Base-by-base conservation (phyloP, 345 rosid species). In the Litchi chinensis region DNA sequence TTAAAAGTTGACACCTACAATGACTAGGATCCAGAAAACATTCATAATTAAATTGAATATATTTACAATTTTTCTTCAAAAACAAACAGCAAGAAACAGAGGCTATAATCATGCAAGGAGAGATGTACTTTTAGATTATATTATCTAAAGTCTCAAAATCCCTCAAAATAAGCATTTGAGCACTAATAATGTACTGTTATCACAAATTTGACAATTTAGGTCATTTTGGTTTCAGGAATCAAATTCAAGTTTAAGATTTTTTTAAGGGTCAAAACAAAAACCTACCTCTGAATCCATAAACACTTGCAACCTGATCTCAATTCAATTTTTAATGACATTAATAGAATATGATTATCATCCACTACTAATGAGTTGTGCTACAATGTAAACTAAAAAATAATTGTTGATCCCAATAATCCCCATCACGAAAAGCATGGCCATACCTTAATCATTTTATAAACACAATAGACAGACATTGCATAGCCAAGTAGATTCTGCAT, bases 391-490 rank as follows among this genome's bases (percentile, higher is more conserved):
- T 5, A 21, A 12, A 37, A 74, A 13, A 43, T 18, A 41, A 15
- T 12, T 18, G 18, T 21, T 6, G 13, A 50, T 52, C 6, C 72
- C 57, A 46, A 50, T 6, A 5, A 50, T 52, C 6, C 72, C 57
- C 46, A 43, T 48, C 50, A 80, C 62, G 65, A 21, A 48, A 56
- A 81, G 70, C 48, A 28, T 69, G 24, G 74, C 68, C 69, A 80
- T 86, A 93, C 99, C 98, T 95, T 95, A 72, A 95, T 84, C 99
- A 95, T 93, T 84, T 95, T 95, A 88, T 95, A 95, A 75, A 95
- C 98, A 88, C 94, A 95, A 76, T 95, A 95, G 69, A 92, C 76
- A 67, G 99, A 95, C 76, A 93, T 92, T 67, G 95, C 99, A 89
- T 93, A 95, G 63, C 99, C 99, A 87, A 95, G 99, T 70, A 93